These are phyloP conservation scores for Leccinum imitatum DNA, from an alignment of 768 basidiomycete species.

Conservation along the genomic window DNA sequence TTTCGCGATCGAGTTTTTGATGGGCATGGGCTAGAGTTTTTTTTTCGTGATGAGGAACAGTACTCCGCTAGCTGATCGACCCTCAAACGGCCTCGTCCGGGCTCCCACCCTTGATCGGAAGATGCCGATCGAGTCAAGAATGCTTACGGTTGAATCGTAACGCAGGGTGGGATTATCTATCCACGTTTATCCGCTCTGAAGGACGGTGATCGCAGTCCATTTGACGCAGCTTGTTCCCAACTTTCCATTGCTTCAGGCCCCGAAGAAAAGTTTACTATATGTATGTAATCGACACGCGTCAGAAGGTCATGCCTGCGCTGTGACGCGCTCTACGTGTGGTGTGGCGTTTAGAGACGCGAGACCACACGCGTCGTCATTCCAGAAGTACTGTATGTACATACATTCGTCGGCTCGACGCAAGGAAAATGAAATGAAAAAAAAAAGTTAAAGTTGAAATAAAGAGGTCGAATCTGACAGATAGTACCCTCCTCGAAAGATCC, in stretches of 20 bases:
- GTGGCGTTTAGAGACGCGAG: neutral
- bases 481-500: slow-evolving; percentile 6
- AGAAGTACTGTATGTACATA: slow-evolving; percentile 13
- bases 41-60: neutral
- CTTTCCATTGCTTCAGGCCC: neutral
- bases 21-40: neutral
- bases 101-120: neutral
- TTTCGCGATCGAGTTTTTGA: neutral
- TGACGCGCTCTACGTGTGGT: neutral
- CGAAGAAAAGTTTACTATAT: neutral
- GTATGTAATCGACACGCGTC: neutral
- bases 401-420: slow-evolving; percentile 9
- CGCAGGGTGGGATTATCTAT: neutral
- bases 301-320: neutral
- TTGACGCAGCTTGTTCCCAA: neutral
- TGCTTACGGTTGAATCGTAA: neutral
- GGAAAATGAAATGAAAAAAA: neutral
- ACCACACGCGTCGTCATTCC: slow-evolving; percentile 5
- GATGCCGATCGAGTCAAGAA: neutral
- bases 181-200: neutral
- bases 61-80: neutral
- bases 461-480: neutral
- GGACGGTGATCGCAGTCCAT: neutral
- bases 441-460: neutral
- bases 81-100: neutral